Conservation (phyloP, 768 basidiomycete species). For the Kwoniella shandongensis region DNA sequence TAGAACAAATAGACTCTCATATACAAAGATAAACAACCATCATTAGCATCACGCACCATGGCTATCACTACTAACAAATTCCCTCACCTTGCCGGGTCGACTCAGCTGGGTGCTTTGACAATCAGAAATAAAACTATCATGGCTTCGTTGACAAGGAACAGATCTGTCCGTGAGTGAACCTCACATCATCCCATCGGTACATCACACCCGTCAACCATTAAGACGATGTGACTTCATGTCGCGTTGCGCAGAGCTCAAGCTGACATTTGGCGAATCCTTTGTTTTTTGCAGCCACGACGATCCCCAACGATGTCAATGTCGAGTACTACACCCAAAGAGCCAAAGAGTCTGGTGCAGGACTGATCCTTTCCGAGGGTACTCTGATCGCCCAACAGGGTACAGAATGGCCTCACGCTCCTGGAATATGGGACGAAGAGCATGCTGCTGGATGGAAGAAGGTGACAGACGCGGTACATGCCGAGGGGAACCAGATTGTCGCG, state of each 20-base stretch:
- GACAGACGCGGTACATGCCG: slow-evolving; percentile 2
- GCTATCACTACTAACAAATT: not conserved
- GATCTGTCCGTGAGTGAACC: slow-evolving; percentile 42
- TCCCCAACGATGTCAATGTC: slow-evolving; percentile 56
- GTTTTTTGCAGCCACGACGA: slow-evolving; percentile 47
- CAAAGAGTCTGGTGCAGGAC: slow-evolving; percentile 50
- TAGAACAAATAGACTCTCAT: too few relatives aligned
- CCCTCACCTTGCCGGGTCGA: slow-evolving; percentile 31
- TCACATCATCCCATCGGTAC: not conserved
- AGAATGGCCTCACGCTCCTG: slow-evolving; percentile 58
- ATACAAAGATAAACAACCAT: too few relatives aligned
- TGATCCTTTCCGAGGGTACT: slow-evolving; percentile 57
- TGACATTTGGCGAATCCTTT: too few relatives aligned
- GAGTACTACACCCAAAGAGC: slow-evolving; percentile 58
- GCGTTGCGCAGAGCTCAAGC: too few relatives aligned
- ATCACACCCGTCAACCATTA: not conserved
- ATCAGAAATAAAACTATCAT: slow-evolving; percentile 56
- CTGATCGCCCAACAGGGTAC: slow-evolving; percentile 58
- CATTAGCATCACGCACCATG: too few relatives aligned
- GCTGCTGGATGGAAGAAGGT: slow-evolving; percentile 57
- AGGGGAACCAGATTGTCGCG: slow-evolving; percentile 5
- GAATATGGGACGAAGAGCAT: slow-evolving; percentile 59
- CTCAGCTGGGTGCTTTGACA: slow-evolving; percentile 55
- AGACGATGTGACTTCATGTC: too few relatives aligned
- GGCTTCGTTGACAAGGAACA: slow-evolving; percentile 57